A percentile compares a stretch with the other conserved stretches of the same genome.
phyloP scores from a whole-genome alignment of 1,284 basidiomycete genomes.

The Laetiporus sulphureus region DNA sequence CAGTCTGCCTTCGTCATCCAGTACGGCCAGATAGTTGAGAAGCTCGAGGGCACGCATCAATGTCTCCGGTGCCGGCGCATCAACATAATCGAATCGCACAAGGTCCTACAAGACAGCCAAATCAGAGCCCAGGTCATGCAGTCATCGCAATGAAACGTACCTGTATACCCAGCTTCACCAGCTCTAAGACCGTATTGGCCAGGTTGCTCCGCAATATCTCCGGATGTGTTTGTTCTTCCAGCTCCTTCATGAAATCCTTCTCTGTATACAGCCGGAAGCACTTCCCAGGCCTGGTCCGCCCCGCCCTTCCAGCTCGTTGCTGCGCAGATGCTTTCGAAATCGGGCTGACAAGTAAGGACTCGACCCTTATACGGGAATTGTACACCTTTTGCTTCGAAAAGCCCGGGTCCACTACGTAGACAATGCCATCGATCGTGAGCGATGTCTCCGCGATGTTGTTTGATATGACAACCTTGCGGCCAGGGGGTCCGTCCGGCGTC shows the following conservation, averaged over 20 bases:
- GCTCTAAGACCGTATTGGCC: slow-evolving; percentile 90
- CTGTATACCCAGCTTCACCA: slow-evolving; percentile 91
- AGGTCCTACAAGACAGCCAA: slow-evolving; percentile 55
- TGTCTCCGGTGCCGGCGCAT: slow-evolving; percentile 95
- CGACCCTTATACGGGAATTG: slow-evolving; percentile 94
- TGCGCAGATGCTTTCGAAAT: slow-evolving; percentile 97
- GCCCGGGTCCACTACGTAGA: slow-evolving; percentile 97
- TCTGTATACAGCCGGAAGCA: slow-evolving; percentile 98
- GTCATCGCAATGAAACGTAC: slow-evolving; percentile 26
- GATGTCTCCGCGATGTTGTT: slow-evolving; percentile 99
- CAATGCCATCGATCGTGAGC: slow-evolving; percentile 96
- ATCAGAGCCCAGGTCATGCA: neutral
- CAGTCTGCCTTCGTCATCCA: slow-evolving; percentile 93
- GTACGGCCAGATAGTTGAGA: slow-evolving; percentile 86
- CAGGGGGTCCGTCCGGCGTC: slow-evolving; percentile 66
- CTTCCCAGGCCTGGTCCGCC: slow-evolving; percentile 93
- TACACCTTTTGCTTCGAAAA: slow-evolving; percentile 98
- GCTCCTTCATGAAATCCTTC: slow-evolving; percentile 92
- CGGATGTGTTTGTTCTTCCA: slow-evolving; percentile 96
- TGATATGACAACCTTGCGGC: slow-evolving; percentile 91
- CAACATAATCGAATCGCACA: slow-evolving; percentile 92
- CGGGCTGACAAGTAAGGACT: slow-evolving; percentile 89
- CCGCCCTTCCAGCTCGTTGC: slow-evolving; percentile 94
- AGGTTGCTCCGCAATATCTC: slow-evolving; percentile 93
- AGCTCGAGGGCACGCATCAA: slow-evolving; percentile 97